Base-by-base conservation (phyloP, 257 asterid genomes). In the Dorcoceras hygrometricum region DNA sequence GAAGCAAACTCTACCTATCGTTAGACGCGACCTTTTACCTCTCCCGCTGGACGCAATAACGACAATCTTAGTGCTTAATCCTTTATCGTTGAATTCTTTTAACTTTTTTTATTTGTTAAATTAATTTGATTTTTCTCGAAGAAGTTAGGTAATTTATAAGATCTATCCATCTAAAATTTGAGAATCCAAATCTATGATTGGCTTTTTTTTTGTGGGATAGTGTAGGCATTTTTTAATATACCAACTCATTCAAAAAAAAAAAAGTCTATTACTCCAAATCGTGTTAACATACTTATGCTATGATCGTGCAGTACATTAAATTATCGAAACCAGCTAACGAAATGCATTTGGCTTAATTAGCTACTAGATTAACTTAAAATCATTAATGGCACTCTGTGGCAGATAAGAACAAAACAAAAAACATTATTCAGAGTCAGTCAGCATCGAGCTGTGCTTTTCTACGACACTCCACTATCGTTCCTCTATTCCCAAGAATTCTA, bases 321-420 rank as follows among this genome's bases (percentile, higher is more conserved):
- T 59, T 76, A 71, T 51, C 71, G 77, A 71, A 55, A 81, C 68
- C 80, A 83, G 82, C 78, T 77, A 73, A 76, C 70, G 54, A 75
- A 50, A 64, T 29, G 9, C n/a, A 11, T 4, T 39, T 11, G n/a
- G n/a, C 0, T 39, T 39, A 11, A 39, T 0, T 4, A 39, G 4
- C 4, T 12, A 39, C 19, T 39, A 39, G 4, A 39, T 39, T 14
- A 14, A 39, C 51, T 14, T 39, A 48, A 25, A 31, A 64, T 57
- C 63, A 65, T 70, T 53, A 59, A 59, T 59, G 79, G 77, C 82
- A 71, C 86, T 74, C 77, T 82, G 85, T 73, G 59, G 59, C 71
- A 74, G 93, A 83, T 83, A 80, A 83, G 82, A 75, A 66, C 76
- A 80, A 74, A 73, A 23, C 36, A 68, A 25, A 56, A 63, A 53